These are phyloP conservation scores for Ceratocystis huliohia DNA, from an alignment of 2,329 filamentous ascomycete species.

Conservation along the genomic window DNA sequence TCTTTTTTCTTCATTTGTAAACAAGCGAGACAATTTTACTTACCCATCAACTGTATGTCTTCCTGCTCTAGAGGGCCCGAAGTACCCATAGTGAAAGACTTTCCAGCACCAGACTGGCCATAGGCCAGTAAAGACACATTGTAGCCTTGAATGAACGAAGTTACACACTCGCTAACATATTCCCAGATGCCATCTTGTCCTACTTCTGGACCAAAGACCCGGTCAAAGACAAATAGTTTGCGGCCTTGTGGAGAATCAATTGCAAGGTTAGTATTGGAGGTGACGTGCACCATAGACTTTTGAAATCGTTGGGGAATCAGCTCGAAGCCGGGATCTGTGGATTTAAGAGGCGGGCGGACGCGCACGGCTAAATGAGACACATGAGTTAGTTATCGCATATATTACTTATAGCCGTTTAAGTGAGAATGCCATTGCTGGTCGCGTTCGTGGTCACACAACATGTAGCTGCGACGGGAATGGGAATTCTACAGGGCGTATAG, in stretches of 20 bases:
- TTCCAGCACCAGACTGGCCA: constrained; percentile 92
- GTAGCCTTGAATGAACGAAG: constrained; percentile 86
- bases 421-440: background rate
- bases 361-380: constrained; percentile 56
- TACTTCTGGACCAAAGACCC: constrained; percentile 75
- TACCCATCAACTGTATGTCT: constrained; percentile 64
- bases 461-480: background rate
- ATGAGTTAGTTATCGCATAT: constrained; percentile 1
- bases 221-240: constrained; percentile 93
- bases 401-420: background rate
- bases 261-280: constrained; percentile 67
- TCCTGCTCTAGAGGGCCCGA: constrained; percentile 69
- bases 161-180: constrained; percentile 80
- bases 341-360: constrained; percentile 72
- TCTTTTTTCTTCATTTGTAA: background rate
- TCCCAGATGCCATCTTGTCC: constrained; percentile 87
- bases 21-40: constrained; percentile 27
- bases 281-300: constrained; percentile 80
- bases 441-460: background rate
- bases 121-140: constrained; percentile 97
- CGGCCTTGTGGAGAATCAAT: constrained; percentile 86
- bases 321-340: constrained; percentile 82
- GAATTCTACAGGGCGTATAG: background rate
- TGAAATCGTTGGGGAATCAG: constrained; percentile 94
- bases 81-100: constrained; percentile 98